Base-by-base conservation (phyloP, 495 filamentous ascomycete species). In the Lophiostoma macrostomum region DNA sequence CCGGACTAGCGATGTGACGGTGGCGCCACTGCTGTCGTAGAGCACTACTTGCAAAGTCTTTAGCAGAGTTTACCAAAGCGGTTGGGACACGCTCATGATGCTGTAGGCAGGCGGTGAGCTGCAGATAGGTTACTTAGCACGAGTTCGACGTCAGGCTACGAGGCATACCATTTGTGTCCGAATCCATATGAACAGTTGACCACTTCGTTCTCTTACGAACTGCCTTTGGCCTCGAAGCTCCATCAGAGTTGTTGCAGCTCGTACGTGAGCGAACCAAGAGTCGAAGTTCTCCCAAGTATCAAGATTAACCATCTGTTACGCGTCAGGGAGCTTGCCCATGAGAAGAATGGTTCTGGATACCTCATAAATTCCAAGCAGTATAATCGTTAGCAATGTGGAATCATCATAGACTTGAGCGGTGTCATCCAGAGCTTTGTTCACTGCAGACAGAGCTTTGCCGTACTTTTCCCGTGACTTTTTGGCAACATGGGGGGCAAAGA, bases 81-180 rank as follows among this genome's bases (percentile, higher is more conserved):
- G 12, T 32, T 7, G 53, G 53, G 13, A 36, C 23, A n/a, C 22
- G 10, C 10, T 42, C 13, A 23, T 50, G 4, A 4, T 43, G 53
- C 19, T 57, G 53, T 36, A 50, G 23, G 38, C 53, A 57, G 6
- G 44, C 46, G 16, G 29, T 31, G 11, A 57, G 36, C 53, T 57
- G 19, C 22, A 19, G 41, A 24, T 14, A 16, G 8, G 23, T 31
- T 45, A 20, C 7, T 4, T 24, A 16, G 16, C 5, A 4, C 16
- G 32, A 16, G 4, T 8, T 50, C 41, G 10, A 31, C 19, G 11
- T 10, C 30, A 2, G 10, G 24, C n/a, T 16, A n/a, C 1, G 19
- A 49, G 23, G 3, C 52, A 48, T 23, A 57, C 53, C 23, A 57
- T 49, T 41, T 57, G 53, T 30, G 44, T 38, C 14, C 53, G 53